Evolutionary conservation across 192 early-diverging fungal species (phyloP), one percentile per base, ranked within the genome.

Genomic region (Mortierella hygrophila): DNA sequence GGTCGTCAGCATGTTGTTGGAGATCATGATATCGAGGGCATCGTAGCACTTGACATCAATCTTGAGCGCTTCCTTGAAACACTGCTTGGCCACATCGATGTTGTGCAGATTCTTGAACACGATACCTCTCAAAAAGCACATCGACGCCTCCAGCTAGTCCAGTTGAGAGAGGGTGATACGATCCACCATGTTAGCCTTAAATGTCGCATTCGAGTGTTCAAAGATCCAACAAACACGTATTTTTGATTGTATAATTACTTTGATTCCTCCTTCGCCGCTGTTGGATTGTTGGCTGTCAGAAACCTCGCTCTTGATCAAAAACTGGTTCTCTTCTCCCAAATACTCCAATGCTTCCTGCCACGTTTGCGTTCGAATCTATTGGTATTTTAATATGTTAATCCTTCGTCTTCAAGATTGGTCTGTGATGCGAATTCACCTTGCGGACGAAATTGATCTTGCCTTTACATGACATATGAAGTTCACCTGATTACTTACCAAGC

Each of bases 41-140:
- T 96, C 94, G 72, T 90, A 90, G 73, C 93, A 95, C 49, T 92
- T 90, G 23, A 94, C 89, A 83, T 96, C 95, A 0, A 92, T 74
- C 20, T 65, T 49, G 7, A 96, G 77, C 38, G 95, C 93, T 74
- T 93, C 89, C 60, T 93, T 92, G 70, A 92, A 94, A 76, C 89
- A 89, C 9, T 91, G 88, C 47, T 92, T 92, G 16, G 94, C 95
- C 26, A 83, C 72, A 2, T 85, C 89, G 52, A 88, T 76, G 74
- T 94, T 89, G 32, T 89, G 85, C 42, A 90, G 71, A 44, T 91
- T 78, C 26, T 91, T 86, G 68, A 82, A 91, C 20, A 92, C 93
- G 10, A 89, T 63, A 40, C 95, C 95, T 46, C 91, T 84, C 9
- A 93, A 85, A 77, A 91, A 93, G 68, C 89, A 94, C 89, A 95